These are phyloP conservation scores for Debaryomyces udenii DNA, from an alignment of 1,139 yeast genomes.

Conservation along the genomic window DNA sequence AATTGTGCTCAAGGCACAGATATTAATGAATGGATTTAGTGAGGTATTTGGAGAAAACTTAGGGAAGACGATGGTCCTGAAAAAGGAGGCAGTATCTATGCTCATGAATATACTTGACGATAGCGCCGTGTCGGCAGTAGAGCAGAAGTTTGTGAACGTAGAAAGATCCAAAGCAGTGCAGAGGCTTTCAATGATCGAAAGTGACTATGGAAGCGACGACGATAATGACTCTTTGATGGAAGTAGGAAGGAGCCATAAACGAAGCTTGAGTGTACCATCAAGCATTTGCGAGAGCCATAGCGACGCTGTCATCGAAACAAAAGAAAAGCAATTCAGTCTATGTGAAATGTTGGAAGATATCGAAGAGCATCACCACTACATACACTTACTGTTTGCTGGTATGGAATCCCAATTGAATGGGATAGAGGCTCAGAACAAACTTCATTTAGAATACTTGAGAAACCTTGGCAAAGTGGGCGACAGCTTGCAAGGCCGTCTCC, in stretches of 20 bases:
- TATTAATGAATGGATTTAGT: slow-evolving; percentile 1
- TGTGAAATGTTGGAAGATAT: slow-evolving; percentile 7
- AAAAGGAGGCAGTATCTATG: slow-evolving; percentile 1
- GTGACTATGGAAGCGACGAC: slow-evolving; percentile 10
- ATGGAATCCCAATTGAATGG: slow-evolving; percentile 8
- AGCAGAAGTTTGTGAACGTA: background rate
- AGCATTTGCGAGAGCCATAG: slow-evolving; percentile 8
- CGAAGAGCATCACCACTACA: slow-evolving; percentile 9
- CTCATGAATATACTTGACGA: background rate
- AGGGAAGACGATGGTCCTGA: background rate
- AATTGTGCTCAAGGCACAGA: slow-evolving; percentile 3
- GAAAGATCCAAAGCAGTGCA: background rate
- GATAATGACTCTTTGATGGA: slow-evolving; percentile 12
- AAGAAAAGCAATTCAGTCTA: slow-evolving; percentile 3
- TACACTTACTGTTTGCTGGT: slow-evolving; percentile 9
- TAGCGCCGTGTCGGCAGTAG: background rate
- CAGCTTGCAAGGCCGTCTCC: background rate
- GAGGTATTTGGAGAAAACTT: slow-evolving; percentile 2
- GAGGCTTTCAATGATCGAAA: slow-evolving; percentile 4
- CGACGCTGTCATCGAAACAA: background rate
- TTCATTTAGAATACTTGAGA: slow-evolving; percentile 5
- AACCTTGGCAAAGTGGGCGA: slow-evolving; percentile 2
- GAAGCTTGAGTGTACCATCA: slow-evolving; percentile 9
- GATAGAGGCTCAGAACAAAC: slow-evolving; percentile 6
- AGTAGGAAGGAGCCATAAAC: slow-evolving; percentile 1